phyloP scores from a whole-genome alignment of 495 filamentous ascomycete species.

The Astrothelium macrocarpum region DNA sequence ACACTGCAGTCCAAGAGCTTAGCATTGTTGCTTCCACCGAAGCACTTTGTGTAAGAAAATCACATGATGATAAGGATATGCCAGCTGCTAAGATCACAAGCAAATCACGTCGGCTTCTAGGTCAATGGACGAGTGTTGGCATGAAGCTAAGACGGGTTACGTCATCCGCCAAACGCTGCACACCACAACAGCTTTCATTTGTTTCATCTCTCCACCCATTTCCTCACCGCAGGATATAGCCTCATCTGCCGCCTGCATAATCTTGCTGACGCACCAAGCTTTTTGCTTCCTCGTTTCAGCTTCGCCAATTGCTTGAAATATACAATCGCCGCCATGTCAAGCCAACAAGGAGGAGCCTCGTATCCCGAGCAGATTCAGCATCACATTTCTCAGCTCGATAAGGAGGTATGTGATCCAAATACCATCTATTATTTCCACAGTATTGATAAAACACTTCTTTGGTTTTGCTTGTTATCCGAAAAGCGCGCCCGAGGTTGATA shows the following conservation, averaged over 20 bases:
- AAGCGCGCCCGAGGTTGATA: no score
- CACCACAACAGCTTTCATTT: slow-evolving; percentile 1
- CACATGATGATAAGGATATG: background rate
- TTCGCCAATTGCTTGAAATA: background rate
- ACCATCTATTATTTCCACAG: no score
- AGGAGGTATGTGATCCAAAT: slow-evolving; percentile 62
- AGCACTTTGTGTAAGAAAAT: background rate
- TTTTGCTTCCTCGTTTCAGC: background rate
- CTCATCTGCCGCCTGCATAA: background rate
- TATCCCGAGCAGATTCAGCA: slow-evolving; percentile 62
- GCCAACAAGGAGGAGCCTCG: slow-evolving; percentile 43
- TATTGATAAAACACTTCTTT: no score
- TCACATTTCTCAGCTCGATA: slow-evolving; percentile 84
- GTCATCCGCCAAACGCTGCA: slow-evolving; percentile 1
- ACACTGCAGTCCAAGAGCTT: background rate
- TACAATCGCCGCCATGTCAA: slow-evolving; percentile 48
- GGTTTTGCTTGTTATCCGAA: no score
- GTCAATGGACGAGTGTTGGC: background rate
- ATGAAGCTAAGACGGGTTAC: background rate
- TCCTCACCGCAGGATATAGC: background rate
- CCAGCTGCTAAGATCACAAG: background rate
- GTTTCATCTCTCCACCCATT: background rate
- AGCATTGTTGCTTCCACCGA: background rate
- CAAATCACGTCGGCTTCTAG: background rate
- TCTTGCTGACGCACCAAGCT: slow-evolving; percentile 6